These are phyloP conservation scores for Erythrophleum fordii DNA, from an alignment of 306 rosid genomes.

Conservation along the genomic window DNA sequence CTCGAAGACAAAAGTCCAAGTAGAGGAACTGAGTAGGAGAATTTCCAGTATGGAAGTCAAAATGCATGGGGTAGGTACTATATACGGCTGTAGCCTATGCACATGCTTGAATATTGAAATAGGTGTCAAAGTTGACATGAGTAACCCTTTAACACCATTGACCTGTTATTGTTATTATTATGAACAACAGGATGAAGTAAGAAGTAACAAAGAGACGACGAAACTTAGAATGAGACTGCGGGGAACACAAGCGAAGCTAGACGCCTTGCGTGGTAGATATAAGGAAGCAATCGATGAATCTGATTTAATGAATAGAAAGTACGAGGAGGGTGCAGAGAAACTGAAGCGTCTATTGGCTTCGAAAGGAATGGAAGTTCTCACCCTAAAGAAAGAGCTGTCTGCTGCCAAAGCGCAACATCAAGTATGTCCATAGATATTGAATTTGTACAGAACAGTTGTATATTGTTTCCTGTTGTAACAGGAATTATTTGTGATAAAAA, in stretches of 20 bases:
- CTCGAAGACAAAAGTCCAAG: conserved; percentile 50
- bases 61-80: conserved; percentile 59
- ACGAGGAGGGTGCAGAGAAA: conserved; percentile 56
- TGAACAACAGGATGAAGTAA: conserved; percentile 59
- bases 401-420: conserved; percentile 36
- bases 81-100: conserved; percentile 7
- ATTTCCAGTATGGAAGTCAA: conserved; percentile 62
- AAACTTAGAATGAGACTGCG: conserved; percentile 69
- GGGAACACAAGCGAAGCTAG: conserved; percentile 74
- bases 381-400: conserved; percentile 67
- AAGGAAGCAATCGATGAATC: conserved; percentile 59
- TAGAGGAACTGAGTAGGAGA: conserved; percentile 60
- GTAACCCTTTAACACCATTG: not conserved
- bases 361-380: conserved; percentile 63
- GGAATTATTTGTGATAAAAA: too few relatives aligned
- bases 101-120: conserved; percentile 4
- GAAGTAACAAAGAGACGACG: conserved; percentile 49
- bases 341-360: conserved; percentile 69
- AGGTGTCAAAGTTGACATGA: not conserved
- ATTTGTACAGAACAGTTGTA: not conserved
- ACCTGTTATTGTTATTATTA: not conserved
- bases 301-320: conserved; percentile 52
- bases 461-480: not conserved
- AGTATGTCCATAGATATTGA: not conserved
- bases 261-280: conserved; percentile 62